phyloP scores from a whole-genome alignment of 2,329 filamentous ascomycete genomes.

The Trichoderma sp. region DNA sequence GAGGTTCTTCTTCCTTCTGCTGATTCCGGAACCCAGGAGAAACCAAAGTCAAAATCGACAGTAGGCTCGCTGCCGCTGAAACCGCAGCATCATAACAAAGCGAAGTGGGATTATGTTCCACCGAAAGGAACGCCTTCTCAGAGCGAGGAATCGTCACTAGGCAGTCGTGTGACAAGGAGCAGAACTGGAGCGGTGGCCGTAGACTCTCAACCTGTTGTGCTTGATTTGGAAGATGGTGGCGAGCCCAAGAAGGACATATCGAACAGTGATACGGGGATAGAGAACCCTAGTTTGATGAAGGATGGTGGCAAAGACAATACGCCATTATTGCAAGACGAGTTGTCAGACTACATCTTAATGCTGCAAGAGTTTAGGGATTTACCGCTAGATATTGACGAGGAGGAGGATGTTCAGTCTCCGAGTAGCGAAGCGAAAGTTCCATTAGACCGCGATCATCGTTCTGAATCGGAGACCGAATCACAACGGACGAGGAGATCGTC shows the following conservation, averaged over 20 bases:
- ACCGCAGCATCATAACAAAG: constrained; percentile 36
- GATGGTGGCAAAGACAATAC: background rate
- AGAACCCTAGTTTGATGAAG: background rate
- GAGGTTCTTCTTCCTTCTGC: background rate
- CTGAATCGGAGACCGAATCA: constrained; percentile 26
- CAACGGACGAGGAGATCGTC: constrained; percentile 21
- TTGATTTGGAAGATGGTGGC: constrained; percentile 24
- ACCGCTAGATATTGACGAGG: constrained; percentile 51
- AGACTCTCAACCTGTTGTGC: constrained; percentile 29
- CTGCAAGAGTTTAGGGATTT: constrained; percentile 59
- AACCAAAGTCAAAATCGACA: constrained; percentile 23
- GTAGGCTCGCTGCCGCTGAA: constrained; percentile 50
- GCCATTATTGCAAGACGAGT: constrained; percentile 44
- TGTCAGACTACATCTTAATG: constrained; percentile 63
- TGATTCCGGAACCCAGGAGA: constrained; percentile 2
- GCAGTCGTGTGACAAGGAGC: constrained; percentile 5
- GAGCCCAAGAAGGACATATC: constrained; percentile 1
- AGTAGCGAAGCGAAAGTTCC: constrained; percentile 16
- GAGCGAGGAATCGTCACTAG: constrained; percentile 34
- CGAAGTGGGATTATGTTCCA: constrained; percentile 39
- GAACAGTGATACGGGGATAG: background rate
- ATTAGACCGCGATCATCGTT: constrained; percentile 10
- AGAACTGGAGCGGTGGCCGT: constrained; percentile 19
- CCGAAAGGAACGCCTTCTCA: constrained; percentile 38
- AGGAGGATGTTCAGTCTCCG: constrained; percentile 36